Conservation (phyloP, 768 basidiomycete genomes). For the Leucocoprinus sp. region DNA sequence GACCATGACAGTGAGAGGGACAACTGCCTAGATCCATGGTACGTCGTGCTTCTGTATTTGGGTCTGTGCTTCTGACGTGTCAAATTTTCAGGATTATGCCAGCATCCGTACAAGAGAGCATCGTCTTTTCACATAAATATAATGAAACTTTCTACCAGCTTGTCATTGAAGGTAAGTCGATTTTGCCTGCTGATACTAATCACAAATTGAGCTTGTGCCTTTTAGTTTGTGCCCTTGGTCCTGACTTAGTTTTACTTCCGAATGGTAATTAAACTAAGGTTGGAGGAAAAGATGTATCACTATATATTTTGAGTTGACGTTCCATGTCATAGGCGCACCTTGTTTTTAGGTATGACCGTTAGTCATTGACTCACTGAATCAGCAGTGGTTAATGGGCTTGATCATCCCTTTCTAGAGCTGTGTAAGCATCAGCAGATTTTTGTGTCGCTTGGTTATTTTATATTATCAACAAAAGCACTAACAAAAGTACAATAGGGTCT, state of each 20-base stretch:
- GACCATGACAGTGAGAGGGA: slow-evolving; percentile 58
- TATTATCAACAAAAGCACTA: slow-evolving; percentile 1
- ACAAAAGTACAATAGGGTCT: slow-evolving; percentile 32
- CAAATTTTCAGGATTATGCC: slow-evolving; percentile 63
- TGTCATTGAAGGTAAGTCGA: slow-evolving; percentile 61
- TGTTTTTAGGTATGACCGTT: slow-evolving; percentile 46
- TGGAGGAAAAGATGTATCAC: slow-evolving; percentile 64
- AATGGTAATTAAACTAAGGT: slow-evolving; percentile 82
- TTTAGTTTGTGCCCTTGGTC: slow-evolving; percentile 74
- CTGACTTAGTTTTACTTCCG: slow-evolving; percentile 71
- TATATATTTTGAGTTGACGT: not conserved
- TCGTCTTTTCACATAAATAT: slow-evolving; percentile 83
- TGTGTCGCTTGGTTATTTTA: slow-evolving; percentile 25
- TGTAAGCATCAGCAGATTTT: slow-evolving; percentile 89
- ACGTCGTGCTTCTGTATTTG: not conserved
- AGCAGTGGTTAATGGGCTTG: slow-evolving; percentile 84
- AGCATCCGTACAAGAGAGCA: slow-evolving; percentile 82
- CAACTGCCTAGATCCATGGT: slow-evolving; percentile 75
- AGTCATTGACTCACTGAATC: slow-evolving; percentile 29
- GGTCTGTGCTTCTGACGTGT: not conserved
- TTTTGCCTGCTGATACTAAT: not conserved
- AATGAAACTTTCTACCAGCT: slow-evolving; percentile 78
- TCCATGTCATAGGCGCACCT: not conserved
- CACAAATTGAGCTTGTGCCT: not conserved
- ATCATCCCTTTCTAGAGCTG: slow-evolving; percentile 76